A percentile compares a stretch with the other conserved stretches of the same genome.
These are phyloP conservation scores for Erythrobasidium yunnanense DNA, from an alignment of 768 basidiomycete species.

Conservation along the genomic window DNA sequence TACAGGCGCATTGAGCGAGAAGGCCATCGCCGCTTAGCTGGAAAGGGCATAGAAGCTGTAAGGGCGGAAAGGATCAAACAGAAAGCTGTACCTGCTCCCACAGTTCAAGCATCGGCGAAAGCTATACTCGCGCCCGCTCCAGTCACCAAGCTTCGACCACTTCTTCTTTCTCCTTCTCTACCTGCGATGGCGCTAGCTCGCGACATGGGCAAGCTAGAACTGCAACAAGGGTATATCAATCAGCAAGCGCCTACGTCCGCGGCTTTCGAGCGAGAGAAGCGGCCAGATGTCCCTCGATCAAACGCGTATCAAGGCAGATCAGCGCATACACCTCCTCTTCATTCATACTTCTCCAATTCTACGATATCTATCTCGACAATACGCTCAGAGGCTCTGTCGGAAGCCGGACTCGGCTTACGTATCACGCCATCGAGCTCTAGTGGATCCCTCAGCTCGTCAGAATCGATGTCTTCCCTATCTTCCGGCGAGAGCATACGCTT, in stretches of 20 bases:
- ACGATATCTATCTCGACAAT: not conserved
- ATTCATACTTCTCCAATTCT: constrained; percentile 12
- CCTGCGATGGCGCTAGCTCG: not conserved
- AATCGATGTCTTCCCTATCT: not conserved
- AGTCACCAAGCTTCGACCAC: not conserved
- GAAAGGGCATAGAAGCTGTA: not conserved
- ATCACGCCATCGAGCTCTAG: not conserved
- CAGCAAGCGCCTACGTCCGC: too few relatives aligned
- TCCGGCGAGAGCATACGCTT: not conserved
- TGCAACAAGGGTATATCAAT: too few relatives aligned
- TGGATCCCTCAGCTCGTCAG: not conserved
- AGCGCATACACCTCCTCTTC: not conserved
- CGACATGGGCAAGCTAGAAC: not conserved
- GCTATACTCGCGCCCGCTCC: not conserved
- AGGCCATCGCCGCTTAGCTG: not conserved
- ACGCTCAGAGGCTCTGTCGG: not conserved
- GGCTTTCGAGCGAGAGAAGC: too few relatives aligned
- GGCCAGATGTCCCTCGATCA: too few relatives aligned
- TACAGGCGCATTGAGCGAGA: not conserved
- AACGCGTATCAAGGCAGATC: not conserved
- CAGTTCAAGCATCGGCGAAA: too few relatives aligned
- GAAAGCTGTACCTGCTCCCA: not conserved
- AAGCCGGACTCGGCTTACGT: too few relatives aligned
- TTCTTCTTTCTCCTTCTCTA: not conserved
- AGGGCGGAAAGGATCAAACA: not conserved